Evolutionary conservation across 140 eudicot species (phyloP).

Genomic region (Anethum foeniculum): DNA sequence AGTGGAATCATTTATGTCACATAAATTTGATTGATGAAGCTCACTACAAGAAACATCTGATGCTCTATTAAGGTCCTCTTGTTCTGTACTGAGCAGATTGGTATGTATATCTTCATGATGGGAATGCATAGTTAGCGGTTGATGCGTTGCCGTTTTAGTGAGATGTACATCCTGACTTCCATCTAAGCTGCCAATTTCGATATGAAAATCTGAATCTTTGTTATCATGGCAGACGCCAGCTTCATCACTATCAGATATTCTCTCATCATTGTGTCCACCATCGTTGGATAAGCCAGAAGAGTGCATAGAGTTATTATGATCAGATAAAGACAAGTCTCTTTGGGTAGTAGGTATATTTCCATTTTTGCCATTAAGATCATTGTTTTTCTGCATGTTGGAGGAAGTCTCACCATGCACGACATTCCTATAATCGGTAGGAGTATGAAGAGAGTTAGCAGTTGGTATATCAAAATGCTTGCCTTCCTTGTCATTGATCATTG

Average conservation of each 20-base stretch:
- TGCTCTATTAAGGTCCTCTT: slow-evolving; percentile 4
- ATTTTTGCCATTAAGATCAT: background rate
- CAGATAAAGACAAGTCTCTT: slow-evolving; percentile 12
- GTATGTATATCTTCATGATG: slow-evolving; percentile 6
- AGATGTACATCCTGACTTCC: slow-evolving; percentile 5
- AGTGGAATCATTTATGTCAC: slow-evolving; percentile 10
- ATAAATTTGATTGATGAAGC: slow-evolving; percentile 10
- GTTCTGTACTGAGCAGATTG: background rate
- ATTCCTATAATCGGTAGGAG: slow-evolving; percentile 17
- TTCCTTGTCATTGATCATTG: slow-evolving; percentile 14
- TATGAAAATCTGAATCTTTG: background rate
- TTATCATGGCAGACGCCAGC: slow-evolving; percentile 5
- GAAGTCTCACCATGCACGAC: background rate
- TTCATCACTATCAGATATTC: slow-evolving; percentile 16
- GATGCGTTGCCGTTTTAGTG: slow-evolving; percentile 1
- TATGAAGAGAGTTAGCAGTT: slow-evolving; percentile 10
- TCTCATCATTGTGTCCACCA: background rate
- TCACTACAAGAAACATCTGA: slow-evolving; percentile 9
- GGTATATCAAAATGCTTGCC: background rate
- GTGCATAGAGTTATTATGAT: background rate
- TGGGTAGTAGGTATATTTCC: slow-evolving; percentile 2
- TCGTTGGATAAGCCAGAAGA: slow-evolving; percentile 2
- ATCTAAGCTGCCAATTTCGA: background rate
- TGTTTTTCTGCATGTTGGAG: background rate
- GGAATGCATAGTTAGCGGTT: slow-evolving; percentile 9